These are phyloP conservation scores for Trametes gibbosa DNA, from an alignment of 768 basidiomycete genomes.

Conservation along the genomic window DNA sequence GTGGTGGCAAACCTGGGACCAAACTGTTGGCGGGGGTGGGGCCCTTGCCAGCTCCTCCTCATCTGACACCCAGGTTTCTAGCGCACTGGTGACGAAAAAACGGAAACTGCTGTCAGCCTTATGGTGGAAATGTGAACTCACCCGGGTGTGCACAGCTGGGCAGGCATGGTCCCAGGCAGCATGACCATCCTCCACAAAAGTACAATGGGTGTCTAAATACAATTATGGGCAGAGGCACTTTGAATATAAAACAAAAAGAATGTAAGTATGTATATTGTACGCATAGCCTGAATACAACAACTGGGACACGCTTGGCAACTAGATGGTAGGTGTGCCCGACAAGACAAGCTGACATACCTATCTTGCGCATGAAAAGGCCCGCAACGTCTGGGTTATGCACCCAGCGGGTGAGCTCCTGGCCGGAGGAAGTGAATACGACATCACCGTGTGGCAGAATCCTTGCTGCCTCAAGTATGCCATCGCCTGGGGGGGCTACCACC, in stretches of 20 bases:
- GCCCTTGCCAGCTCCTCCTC: neutral
- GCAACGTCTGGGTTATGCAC: neutral
- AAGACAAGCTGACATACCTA: neutral
- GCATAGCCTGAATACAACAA: neutral
- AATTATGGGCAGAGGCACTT: too few species aligned
- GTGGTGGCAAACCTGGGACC: neutral
- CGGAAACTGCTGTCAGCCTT: slow-evolving; percentile 4
- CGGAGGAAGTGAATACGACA: neutral
- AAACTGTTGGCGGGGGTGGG: neutral
- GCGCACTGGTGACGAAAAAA: slow-evolving; percentile 3
- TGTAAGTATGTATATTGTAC: neutral
- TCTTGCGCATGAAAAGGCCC: neutral
- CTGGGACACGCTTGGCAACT: neutral
- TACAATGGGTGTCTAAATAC: too few species aligned
- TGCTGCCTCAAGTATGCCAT: neutral
- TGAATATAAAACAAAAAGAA: slow-evolving; percentile 27
- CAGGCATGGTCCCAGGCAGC: slow-evolving; percentile 29
- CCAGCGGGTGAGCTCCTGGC: neutral
- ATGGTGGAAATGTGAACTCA: neutral
- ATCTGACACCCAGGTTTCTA: neutral
- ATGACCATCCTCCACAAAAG: slow-evolving; percentile 26
- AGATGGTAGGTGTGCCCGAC: slow-evolving; percentile 1
- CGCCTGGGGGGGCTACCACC: neutral
- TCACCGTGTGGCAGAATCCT: neutral
- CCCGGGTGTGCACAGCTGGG: neutral